A percentile compares a stretch with the other conserved stretches of the same genome.
These are phyloP conservation scores for Patellifolia procumbens DNA, from an alignment of 179 eudicot genomes.

Conservation along the genomic window DNA sequence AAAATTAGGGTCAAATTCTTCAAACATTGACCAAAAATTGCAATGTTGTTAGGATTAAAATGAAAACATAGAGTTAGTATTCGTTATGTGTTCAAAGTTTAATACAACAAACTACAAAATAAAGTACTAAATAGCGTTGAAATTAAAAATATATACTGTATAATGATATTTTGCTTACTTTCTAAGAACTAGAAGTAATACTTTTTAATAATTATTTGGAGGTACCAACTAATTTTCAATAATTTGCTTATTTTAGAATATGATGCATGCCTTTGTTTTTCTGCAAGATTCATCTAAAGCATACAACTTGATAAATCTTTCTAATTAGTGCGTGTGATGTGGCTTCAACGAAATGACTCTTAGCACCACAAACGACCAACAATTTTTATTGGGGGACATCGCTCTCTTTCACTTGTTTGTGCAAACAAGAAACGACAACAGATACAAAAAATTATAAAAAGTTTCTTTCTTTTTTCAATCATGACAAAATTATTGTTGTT, in stretches of 20 bases:
- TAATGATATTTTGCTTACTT: no score
- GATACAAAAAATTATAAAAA: neutral
- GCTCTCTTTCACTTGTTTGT: neutral
- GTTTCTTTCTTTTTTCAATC: neutral
- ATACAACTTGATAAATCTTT: neutral
- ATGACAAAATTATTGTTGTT: neutral
- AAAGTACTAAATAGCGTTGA: no score
- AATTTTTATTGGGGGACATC: neutral
- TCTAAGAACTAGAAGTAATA: no score
- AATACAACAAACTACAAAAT: no score
- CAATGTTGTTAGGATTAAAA: no score
- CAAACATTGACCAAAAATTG: no score
- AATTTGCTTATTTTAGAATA: neutral
- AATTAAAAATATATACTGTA: no score
- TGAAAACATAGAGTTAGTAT: no score
- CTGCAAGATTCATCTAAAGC: neutral
- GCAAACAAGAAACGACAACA: constrained; percentile 10
- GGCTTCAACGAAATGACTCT: constrained; percentile 20
- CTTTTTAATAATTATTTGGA: no score
- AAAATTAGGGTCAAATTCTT: no score
- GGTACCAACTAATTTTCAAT: no score
- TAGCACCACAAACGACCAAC: constrained; percentile 13
- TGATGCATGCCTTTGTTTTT: neutral
- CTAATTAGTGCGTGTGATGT: constrained; percentile 29
- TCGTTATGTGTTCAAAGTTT: no score